Conservation (phyloP, 495 filamentous ascomycete species). For the Aspergillus asperescens region DNA sequence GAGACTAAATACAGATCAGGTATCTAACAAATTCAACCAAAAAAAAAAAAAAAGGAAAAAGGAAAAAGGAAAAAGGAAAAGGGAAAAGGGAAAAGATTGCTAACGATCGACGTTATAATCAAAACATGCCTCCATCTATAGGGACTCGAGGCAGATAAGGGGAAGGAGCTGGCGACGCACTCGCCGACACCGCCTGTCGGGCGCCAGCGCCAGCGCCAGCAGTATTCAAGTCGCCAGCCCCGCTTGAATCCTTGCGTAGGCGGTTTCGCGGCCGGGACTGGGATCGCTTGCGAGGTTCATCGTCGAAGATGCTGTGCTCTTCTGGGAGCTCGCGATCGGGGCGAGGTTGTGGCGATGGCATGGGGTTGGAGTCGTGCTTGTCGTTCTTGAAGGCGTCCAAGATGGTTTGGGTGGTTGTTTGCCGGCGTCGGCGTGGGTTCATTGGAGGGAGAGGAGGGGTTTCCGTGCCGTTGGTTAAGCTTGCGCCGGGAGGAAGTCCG, state of each 20-base stretch:
- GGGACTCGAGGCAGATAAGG: conserved; percentile 35
- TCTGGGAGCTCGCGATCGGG: conserved; percentile 20
- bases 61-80: not conserved
- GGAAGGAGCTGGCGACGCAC: conserved; percentile 32
- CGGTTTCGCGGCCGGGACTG: conserved; percentile 36
- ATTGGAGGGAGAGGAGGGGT: conserved; percentile 62
- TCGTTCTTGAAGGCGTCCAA: conserved; percentile 47
- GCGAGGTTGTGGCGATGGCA: too few species aligned
- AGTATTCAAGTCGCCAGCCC: conserved; percentile 38
- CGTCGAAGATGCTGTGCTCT: conserved; percentile 46
- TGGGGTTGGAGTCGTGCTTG: conserved; percentile 27
- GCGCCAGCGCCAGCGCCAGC: conserved; percentile 20
- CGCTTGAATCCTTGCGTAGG: conserved; percentile 51
- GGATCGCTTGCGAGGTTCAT: conserved; percentile 47
- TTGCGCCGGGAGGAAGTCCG: conserved; percentile 50
- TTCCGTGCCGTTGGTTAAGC: conserved; percentile 37
- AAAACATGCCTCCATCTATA: conserved; percentile 46
- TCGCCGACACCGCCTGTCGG: conserved; percentile 36
- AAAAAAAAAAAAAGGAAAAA: conserved; percentile 22
- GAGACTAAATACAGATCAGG: conserved; percentile 11
- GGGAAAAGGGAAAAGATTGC: too few species aligned
- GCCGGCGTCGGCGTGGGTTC: conserved; percentile 62
- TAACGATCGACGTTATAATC: conserved; percentile 13
- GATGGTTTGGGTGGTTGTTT: conserved; percentile 48
- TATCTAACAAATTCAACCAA: conserved; percentile 22